Percentiles rank a stretch among this genome's conserved stretches.
phyloP scores from a whole-genome alignment of 2,329 filamentous ascomycete genomes.

The Dendryphion nanum region DNA sequence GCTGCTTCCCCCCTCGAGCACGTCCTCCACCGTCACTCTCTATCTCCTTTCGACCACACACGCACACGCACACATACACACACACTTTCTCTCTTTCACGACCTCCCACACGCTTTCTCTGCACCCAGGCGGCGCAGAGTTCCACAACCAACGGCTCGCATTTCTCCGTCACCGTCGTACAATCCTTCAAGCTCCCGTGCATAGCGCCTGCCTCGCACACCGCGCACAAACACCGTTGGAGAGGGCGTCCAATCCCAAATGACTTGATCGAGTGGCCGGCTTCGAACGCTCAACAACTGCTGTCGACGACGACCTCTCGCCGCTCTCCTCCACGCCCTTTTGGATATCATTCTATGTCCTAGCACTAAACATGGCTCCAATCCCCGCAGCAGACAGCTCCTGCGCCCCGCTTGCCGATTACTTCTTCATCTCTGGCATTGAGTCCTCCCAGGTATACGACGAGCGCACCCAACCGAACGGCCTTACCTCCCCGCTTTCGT shows the following conservation, averaged over 20 bases:
- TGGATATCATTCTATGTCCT: conserved; percentile 30
- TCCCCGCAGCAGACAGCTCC: conserved; percentile 36
- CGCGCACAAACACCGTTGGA: conserved; percentile 30
- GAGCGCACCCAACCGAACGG: conserved; percentile 37
- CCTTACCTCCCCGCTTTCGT: conserved; percentile 28
- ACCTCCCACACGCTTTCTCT: too few species aligned
- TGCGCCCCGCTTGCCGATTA: conserved; percentile 62
- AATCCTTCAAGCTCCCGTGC: conserved; percentile 1
- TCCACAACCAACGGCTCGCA: too few species aligned
- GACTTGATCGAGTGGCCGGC: conserved; percentile 27
- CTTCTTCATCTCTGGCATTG: conserved; percentile 62
- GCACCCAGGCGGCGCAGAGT: too few species aligned
- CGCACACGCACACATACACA: too few species aligned
- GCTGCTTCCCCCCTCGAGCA: too few species aligned
- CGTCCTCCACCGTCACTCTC: too few species aligned
- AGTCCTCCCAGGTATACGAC: conserved; percentile 52
- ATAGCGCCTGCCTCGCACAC: conserved; percentile 6
- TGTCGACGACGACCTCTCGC: neutral
- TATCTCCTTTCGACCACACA: too few species aligned
- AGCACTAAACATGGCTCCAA: conserved; percentile 1
- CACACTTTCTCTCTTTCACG: too few species aligned
- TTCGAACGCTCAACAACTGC: conserved; percentile 21
- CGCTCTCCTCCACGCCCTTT: conserved; percentile 11
- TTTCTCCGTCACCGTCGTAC: conserved; percentile 3
- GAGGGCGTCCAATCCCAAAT: conserved; percentile 34